Percentiles rank a stretch among this genome's conserved stretches.
phyloP scores from a whole-genome alignment of 257 asterid species.

The Solanum phureja region DNA sequence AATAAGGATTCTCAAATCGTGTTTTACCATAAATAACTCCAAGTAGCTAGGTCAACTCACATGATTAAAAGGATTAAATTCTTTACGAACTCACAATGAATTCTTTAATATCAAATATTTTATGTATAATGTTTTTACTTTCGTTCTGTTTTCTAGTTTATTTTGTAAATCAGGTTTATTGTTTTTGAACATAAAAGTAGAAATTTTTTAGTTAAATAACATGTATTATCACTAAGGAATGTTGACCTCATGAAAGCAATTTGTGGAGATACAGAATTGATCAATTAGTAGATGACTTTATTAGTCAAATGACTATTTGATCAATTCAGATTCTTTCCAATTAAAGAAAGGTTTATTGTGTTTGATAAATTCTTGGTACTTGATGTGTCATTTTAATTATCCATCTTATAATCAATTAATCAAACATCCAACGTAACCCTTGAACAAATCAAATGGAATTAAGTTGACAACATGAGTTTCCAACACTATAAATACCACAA shows the following conservation, averaged over 20 bases:
- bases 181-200: neutral
- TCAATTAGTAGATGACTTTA: neutral
- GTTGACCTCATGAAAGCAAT: neutral
- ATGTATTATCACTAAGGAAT: neutral
- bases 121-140: too few relatives aligned
- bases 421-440: neutral
- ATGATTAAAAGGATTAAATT: too few relatives aligned
- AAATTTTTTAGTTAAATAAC: neutral
- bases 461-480: neutral
- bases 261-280: neutral
- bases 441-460: neutral
- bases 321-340: neutral
- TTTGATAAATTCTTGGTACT: neutral
- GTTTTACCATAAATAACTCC: neutral
- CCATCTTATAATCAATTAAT: neutral
- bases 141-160: neutral
- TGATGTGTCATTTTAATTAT: neutral
- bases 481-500: neutral
- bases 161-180: neutral
- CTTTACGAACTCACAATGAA: neutral
- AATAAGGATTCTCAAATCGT: neutral
- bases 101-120: too few relatives aligned
- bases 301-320: neutral
- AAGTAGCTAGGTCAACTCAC: neutral
- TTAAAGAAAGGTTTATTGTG: neutral